phyloP scores from a whole-genome alignment of 192 early-diverging fungal genomes.

The Mortierella hygrophila region DNA sequence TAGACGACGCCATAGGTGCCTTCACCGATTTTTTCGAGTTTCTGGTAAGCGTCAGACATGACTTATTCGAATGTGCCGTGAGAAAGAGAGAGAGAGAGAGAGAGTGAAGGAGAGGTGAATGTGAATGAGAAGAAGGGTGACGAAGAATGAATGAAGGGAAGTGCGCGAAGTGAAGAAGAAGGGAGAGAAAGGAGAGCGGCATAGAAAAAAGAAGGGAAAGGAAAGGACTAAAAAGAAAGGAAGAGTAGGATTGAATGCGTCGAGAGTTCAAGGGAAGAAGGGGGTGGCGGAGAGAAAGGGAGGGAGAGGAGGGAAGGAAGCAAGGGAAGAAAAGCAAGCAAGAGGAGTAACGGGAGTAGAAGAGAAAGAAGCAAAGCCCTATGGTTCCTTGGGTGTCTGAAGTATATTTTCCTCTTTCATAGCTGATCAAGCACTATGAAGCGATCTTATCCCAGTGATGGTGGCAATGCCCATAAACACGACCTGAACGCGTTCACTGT shows the following conservation, averaged over 20 bases:
- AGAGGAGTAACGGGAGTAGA: neutral
- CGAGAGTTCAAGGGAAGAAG: neutral
- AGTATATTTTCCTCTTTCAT: too few relatives aligned
- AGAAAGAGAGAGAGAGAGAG: neutral
- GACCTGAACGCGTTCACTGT: too few relatives aligned
- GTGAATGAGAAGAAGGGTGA: neutral
- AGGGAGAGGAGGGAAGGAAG: neutral
- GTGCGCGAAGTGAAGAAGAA: neutral
- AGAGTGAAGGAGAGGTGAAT: neutral
- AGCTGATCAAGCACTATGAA: too few relatives aligned
- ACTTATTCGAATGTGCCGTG: neutral
- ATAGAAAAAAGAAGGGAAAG: neutral
- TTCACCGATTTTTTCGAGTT: slow-evolving; percentile 86
- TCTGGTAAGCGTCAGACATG: slow-evolving; percentile 68
- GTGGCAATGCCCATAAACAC: too few relatives aligned
- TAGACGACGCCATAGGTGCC: slow-evolving; percentile 88
- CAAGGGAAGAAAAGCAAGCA: neutral
- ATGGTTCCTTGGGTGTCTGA: too few relatives aligned
- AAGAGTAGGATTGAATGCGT: neutral
- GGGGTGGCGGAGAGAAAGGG: neutral
- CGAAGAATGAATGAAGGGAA: neutral
- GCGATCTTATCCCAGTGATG: too few relatives aligned
- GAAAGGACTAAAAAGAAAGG: neutral
- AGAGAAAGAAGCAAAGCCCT: neutral
- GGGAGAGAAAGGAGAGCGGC: neutral